phyloP scores from a whole-genome alignment of 352 stramenopile genomes.

The Saprolegnia diclina region DNA sequence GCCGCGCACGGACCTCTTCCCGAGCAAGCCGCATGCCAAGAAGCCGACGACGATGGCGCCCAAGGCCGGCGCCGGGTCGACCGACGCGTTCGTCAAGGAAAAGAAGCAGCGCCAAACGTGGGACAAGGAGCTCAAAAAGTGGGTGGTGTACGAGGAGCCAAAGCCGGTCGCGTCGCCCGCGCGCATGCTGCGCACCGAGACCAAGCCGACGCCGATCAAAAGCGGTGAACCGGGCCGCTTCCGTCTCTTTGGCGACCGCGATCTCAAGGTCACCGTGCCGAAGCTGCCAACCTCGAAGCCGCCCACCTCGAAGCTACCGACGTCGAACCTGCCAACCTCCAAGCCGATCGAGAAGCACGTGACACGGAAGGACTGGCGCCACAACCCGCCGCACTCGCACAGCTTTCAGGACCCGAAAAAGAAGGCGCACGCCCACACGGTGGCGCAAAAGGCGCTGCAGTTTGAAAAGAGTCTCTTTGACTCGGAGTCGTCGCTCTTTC shows the following conservation, averaged over 20 bases:
- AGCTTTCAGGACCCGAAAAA: slow-evolving; percentile 5
- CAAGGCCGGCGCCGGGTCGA: background rate
- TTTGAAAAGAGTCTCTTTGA: slow-evolving; percentile 86
- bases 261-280: slow-evolving; percentile 12
- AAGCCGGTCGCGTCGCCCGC: background rate
- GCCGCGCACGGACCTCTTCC: slow-evolving; percentile 5
- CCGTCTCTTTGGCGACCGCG: slow-evolving; percentile 12
- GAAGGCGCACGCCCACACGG: background rate
- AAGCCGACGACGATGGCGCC: background rate
- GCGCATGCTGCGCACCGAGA: background rate
- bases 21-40: background rate
- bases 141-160: slow-evolving; percentile 14
- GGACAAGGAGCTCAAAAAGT: slow-evolving; percentile 25
- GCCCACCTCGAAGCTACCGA: background rate
- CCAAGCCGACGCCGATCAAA: background rate
- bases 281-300: background rate
- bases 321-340: background rate
- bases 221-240: slow-evolving; percentile 3
- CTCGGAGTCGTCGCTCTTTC: slow-evolving; percentile 55
- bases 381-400: slow-evolving; percentile 9
- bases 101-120: slow-evolving; percentile 15
- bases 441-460: slow-evolving; percentile 54
- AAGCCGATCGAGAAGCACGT: slow-evolving; percentile 5
- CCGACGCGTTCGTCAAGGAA: background rate
- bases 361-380: slow-evolving; percentile 2